These are phyloP conservation scores for Leccinum griseonigrum DNA, from an alignment of 1,284 basidiomycete genomes.

Conservation along the genomic window DNA sequence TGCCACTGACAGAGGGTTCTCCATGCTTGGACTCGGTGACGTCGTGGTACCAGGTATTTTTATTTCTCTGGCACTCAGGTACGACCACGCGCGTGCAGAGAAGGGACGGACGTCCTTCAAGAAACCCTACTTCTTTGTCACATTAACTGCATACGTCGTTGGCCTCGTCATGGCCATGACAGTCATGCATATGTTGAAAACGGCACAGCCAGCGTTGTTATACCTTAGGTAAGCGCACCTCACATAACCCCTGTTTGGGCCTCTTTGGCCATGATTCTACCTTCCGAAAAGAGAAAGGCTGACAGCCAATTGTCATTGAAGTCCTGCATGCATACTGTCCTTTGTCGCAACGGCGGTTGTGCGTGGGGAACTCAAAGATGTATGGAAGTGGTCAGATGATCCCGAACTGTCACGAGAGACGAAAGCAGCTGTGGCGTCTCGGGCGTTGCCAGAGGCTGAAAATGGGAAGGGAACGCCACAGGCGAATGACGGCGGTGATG, in stretches of 20 bases:
- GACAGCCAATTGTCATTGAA: slow-evolving; percentile 27
- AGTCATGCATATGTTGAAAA: slow-evolving; percentile 82
- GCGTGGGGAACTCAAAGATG: slow-evolving; percentile 58
- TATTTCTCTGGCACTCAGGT: slow-evolving; percentile 85
- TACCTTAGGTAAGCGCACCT: slow-evolving; percentile 75
- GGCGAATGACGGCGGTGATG: slow-evolving; percentile 12
- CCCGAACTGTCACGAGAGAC: slow-evolving; percentile 28
- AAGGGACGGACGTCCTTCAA: slow-evolving; percentile 41
- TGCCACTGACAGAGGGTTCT: slow-evolving; percentile 61
- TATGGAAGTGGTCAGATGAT: slow-evolving; percentile 65
- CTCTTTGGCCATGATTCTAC: background rate
- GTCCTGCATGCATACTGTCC: slow-evolving; percentile 67
- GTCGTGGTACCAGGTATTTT: slow-evolving; percentile 91
- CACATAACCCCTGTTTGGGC: background rate
- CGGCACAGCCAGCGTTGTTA: slow-evolving; percentile 89
- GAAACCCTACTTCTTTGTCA: slow-evolving; percentile 80
- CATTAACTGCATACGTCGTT: slow-evolving; percentile 72
- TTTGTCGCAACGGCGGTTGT: slow-evolving; percentile 52
- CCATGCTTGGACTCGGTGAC: slow-evolving; percentile 93
- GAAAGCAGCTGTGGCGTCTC: slow-evolving; percentile 9
- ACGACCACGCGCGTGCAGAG: slow-evolving; percentile 64
- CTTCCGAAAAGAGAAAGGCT: slow-evolving; percentile 5
- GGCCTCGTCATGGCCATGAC: slow-evolving; percentile 81
- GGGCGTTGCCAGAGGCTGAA: slow-evolving; percentile 15
- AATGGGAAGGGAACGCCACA: slow-evolving; percentile 22